These are phyloP conservation scores for Chaetomium fimeti DNA, from an alignment of 495 filamentous ascomycete species.

Conservation along the genomic window DNA sequence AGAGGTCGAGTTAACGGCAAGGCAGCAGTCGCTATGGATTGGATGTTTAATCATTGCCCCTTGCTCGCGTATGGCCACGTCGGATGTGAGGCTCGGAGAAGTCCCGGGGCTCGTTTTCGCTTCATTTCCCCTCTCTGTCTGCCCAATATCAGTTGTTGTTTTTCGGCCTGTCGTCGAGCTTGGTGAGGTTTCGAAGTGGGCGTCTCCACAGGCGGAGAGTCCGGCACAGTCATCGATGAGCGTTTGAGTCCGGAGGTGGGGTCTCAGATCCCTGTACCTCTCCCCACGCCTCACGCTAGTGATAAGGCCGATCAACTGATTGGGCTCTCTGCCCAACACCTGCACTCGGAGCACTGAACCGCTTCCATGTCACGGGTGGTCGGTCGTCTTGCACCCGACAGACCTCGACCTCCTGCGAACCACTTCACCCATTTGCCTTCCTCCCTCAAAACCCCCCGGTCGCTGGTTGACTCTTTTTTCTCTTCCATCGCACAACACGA, in stretches of 20 bases:
- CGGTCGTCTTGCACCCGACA: conserved; percentile 16
- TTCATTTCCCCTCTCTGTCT: not conserved
- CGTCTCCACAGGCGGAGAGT: too few species aligned
- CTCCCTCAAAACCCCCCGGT: conserved; percentile 9
- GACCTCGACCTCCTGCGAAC: conserved; percentile 19
- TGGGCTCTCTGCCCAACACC: conserved; percentile 26
- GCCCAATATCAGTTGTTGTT: not conserved
- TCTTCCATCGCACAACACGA: conserved; percentile 12
- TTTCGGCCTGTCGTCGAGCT: not conserved
- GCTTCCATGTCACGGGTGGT: conserved; percentile 32
- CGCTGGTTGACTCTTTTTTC: conserved; percentile 5
- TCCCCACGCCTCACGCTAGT: conserved; percentile 19
- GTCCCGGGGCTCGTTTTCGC: not conserved
- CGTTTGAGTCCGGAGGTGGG: conserved; percentile 2
- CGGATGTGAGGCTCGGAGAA: not conserved
- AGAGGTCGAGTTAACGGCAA: not conserved
- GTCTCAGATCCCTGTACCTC: not conserved
- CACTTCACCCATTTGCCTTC: conserved; percentile 3
- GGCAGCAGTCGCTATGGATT: not conserved
- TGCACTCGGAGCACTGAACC: not conserved
- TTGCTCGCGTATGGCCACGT: not conserved
- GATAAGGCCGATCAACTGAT: conserved; percentile 38
- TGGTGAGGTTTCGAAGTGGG: too few species aligned
- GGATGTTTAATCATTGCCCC: not conserved
- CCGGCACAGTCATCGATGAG: too few species aligned